Percentiles rank a stretch among this genome's conserved stretches.
Evolutionary conservation across 2,329 filamentous ascomycete species (phyloP).

Genomic region (Ophiostoma novo-ulmi): DNA sequence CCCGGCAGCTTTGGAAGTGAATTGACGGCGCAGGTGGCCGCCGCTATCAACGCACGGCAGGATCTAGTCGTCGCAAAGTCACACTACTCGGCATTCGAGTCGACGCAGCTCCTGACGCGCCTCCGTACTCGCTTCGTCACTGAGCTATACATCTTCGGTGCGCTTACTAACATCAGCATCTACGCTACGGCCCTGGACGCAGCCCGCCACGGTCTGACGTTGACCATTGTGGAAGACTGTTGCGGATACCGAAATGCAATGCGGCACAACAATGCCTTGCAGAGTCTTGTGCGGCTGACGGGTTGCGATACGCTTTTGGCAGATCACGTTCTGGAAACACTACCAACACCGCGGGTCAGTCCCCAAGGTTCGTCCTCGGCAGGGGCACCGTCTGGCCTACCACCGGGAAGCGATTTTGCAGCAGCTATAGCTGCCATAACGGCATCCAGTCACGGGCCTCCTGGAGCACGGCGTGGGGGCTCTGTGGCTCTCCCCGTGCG

Average conservation of each 20-base stretch:
- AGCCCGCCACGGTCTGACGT: constrained; percentile 77
- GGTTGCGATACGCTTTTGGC: constrained; percentile 63
- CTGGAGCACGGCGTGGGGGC: constrained; percentile 11
- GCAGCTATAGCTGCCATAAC: constrained; percentile 22
- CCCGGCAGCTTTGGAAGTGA: constrained; percentile 43
- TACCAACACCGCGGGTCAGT: constrained; percentile 8
- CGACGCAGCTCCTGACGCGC: constrained; percentile 66
- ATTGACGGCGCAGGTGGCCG: constrained; percentile 41
- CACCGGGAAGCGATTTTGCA: constrained; percentile 9
- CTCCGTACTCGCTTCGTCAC: constrained; percentile 83
- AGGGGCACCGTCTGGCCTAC: background rate
- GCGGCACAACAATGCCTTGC: constrained; percentile 66
- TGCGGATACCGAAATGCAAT: constrained; percentile 69
- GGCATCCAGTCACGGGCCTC: constrained; percentile 19
- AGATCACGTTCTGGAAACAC: constrained; percentile 48
- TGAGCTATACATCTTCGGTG: constrained; percentile 83
- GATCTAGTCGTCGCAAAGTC: constrained; percentile 61
- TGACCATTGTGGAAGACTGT: constrained; percentile 84
- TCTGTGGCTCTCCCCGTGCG: background rate
- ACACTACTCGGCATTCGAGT: constrained; percentile 82
- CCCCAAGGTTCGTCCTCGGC: background rate
- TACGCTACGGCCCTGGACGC: constrained; percentile 90
- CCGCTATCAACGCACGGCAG: constrained; percentile 40
- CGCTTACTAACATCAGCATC: constrained; percentile 79
- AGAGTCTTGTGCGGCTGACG: constrained; percentile 66